Conservation (phyloP, 2,329 filamentous ascomycete genomes). For the Taxawa tesnikishii region DNA sequence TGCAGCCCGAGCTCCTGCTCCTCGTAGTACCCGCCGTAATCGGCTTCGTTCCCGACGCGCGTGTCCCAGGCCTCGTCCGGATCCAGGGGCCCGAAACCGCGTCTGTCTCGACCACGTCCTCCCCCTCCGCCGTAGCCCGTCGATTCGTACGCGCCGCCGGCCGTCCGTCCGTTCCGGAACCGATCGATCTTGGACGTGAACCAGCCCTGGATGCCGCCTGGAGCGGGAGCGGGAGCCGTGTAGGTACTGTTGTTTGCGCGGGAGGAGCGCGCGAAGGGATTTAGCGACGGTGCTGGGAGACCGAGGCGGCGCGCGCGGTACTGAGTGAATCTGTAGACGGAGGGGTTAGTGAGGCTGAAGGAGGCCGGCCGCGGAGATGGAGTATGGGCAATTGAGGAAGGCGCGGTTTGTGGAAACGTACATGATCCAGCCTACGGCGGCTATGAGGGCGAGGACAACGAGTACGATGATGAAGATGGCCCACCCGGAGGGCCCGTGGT, state of each 20-base stretch:
- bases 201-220: constrained; percentile 60
- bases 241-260: constrained; percentile 15
- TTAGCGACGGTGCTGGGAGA: constrained; percentile 57
- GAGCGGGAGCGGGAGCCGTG: constrained; percentile 40
- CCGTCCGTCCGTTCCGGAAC: constrained; percentile 53
- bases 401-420: constrained; percentile 9
- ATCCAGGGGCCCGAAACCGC: constrained; percentile 57
- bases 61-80: constrained; percentile 81
- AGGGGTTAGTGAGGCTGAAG: constrained; percentile 6
- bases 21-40: constrained; percentile 55
- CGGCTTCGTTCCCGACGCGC: constrained; percentile 62
- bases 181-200: constrained; percentile 52
- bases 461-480: constrained; percentile 64
- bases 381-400: not conserved
- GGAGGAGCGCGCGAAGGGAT: constrained; percentile 48
- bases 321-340: constrained; percentile 44
- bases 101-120: constrained; percentile 20
- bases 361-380: constrained; percentile 1
- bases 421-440: constrained; percentile 52
- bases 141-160: constrained; percentile 36
- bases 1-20: constrained; percentile 59
- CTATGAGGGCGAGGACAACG: constrained; percentile 47
- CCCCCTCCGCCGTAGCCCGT: constrained; percentile 17
- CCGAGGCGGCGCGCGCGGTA: constrained; percentile 62
- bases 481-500: constrained; percentile 18